Percentiles rank a stretch among this genome's conserved stretches.
Conservation (phyloP, 441 rosid species). For the Bruguiera hainesii region DNA sequence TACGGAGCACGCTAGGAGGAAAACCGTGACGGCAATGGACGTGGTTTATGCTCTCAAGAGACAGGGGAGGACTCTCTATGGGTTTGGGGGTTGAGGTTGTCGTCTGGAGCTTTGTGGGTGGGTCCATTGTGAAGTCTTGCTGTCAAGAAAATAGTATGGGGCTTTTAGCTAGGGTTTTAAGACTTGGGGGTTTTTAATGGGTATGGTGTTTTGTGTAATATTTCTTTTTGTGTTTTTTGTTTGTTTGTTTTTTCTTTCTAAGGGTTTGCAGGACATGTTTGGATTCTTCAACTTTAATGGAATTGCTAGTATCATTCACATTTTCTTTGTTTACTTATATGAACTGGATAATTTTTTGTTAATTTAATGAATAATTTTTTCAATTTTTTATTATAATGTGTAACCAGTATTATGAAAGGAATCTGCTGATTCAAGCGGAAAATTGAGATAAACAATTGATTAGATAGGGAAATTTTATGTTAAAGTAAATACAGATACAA, state of each 20-base stretch:
- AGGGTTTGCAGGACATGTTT: not conserved
- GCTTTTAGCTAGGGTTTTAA: not conserved
- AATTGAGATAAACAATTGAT: too few relatives aligned
- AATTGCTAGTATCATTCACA: too few relatives aligned
- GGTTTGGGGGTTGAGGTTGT: slow-evolving; percentile 19
- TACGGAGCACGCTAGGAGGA: slow-evolving; percentile 29
- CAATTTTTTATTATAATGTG: too few relatives aligned
- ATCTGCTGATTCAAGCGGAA: too few relatives aligned
- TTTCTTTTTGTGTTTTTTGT: not conserved
- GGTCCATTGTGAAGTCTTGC: slow-evolving; percentile 26
- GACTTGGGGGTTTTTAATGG: not conserved
- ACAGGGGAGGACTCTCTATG: slow-evolving; percentile 26
- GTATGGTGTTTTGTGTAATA: slow-evolving; percentile 21
- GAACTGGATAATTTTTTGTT: too few relatives aligned
- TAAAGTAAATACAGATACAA: not conserved
- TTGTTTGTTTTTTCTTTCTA: not conserved
- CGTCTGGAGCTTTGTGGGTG: not conserved
- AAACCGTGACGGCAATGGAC: slow-evolving; percentile 31
- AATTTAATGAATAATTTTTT: too few relatives aligned
- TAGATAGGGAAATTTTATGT: too few relatives aligned
- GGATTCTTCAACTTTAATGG: too few relatives aligned
- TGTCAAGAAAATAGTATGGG: slow-evolving; percentile 27
- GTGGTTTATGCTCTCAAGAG: slow-evolving; percentile 31
- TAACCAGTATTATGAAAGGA: too few relatives aligned
- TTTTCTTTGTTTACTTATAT: too few relatives aligned